Percentiles rank a stretch among this genome's conserved stretches.
These are phyloP conservation scores for Cladobotryum mycophilum DNA, from an alignment of 2,329 filamentous ascomycete genomes.

Conservation along the genomic window DNA sequence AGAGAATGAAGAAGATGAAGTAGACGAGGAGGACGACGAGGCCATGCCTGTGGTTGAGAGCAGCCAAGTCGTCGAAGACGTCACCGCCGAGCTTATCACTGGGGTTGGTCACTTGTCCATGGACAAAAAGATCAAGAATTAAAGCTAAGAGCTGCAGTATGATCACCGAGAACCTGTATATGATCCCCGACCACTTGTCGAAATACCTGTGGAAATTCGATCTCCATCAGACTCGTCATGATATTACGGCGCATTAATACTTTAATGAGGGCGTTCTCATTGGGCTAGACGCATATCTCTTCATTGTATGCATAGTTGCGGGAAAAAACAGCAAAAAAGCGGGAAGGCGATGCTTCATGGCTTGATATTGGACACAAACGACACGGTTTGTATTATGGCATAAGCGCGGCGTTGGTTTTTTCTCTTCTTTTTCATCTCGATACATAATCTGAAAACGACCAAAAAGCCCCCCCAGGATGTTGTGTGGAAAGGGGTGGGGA, in stretches of 20 bases:
- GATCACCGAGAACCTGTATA: slow-evolving; percentile 7
- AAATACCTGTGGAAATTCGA: slow-evolving; percentile 24
- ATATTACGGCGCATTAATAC: background rate
- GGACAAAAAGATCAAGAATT: slow-evolving; percentile 31
- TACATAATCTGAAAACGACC: background rate
- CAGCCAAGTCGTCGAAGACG: slow-evolving; percentile 35
- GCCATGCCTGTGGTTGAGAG: slow-evolving; percentile 9
- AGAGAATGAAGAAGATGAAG: slow-evolving; percentile 19
- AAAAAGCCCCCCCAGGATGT: background rate
- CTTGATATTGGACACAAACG: background rate
- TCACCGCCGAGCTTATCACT: slow-evolving; percentile 52
- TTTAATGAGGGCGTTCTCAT: background rate
- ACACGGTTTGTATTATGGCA: slow-evolving; percentile 16
- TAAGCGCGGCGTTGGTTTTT: slow-evolving; percentile 29
- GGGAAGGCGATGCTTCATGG: background rate
- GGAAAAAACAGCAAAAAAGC: background rate
- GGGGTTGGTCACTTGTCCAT: slow-evolving; percentile 49
- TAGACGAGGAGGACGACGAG: slow-evolving; percentile 17
- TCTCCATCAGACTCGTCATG: slow-evolving; percentile 8
- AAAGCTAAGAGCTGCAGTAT: slow-evolving; percentile 23
- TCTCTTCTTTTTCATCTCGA: background rate
- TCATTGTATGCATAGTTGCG: background rate
- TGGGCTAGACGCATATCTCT: background rate
- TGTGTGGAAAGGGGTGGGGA: background rate
- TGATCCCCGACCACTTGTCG: slow-evolving; percentile 12